Base-by-base conservation (phyloP, 2,329 filamentous ascomycete genomes). In the Scedosporium aurantiacum region DNA sequence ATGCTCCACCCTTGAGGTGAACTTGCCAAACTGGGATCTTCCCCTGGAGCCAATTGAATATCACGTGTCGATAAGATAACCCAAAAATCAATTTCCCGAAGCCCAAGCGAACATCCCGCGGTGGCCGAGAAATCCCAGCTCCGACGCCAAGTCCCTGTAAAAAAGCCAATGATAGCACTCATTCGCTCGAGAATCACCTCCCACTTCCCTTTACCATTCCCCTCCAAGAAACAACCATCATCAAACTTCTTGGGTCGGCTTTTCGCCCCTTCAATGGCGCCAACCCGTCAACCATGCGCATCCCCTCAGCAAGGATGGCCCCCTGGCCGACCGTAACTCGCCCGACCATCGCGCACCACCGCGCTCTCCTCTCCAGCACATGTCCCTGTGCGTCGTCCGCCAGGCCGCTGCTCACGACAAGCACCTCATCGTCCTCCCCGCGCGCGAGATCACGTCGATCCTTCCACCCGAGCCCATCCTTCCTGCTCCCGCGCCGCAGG, bases 401-500 rank as follows among this genome's bases (percentile, higher is more conserved):
- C 37, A 45, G 58, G 8, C 47, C 58, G n/a, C n/a, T 60, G 7
- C 58, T 60, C 58, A 60, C 58, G 6, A 43, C n/a, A 14, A 18
- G 43, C n/a, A 47, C 23, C 6, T 4, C 37, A 28, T 60, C 58
- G 27, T 40, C 58, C 27, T 55, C 58, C 47, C 58, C 45, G 14
- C 47, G 58, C 8, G 16, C 58, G 28, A 54, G 16, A 14, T 18
- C 16, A 21, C 63, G 66, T 56, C 72, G 75, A 28, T 68, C 69
- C 61, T 79, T 83, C 64, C 80, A 82, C 71, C 71, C 78, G 63
- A 79, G 76, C 47, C 70, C 76, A 2, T 61, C 76, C 1, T 68
- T 72, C 7, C 68, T 70, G 57, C 66, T 77, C n/a, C 81, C 83
- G 10, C 79, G 81, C 62, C 83, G 81, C 65, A 81, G 82, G 63